Base-by-base conservation (phyloP, 1,284 basidiomycete species). In the Ganoderma sp. region DNA sequence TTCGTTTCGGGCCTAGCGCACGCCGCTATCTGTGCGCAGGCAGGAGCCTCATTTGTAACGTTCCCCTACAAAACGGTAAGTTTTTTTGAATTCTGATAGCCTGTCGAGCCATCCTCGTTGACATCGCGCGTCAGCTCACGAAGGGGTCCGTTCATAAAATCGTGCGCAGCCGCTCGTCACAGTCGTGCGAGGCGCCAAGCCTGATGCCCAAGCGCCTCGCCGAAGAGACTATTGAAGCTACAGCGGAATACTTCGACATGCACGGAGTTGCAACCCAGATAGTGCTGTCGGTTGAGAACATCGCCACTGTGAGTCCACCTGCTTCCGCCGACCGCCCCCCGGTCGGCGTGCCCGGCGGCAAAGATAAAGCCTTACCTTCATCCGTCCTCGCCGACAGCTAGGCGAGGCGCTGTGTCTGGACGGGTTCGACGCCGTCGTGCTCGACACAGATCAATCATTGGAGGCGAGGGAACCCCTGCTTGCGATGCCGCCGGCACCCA, bases 1-100 rank as follows among this genome's bases (percentile, higher is more conserved):
- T 73, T 84, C 61, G 86, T 89, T 25, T 81, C 84, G 3, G 81
- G 83, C 60, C 77, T 87, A 28, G 72, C 79, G n/a, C 89, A 90
- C 68, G 87, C 85, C 9, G 80, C 81, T 32, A 80, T 82, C 6
- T 90, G 89, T 68, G 82, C 83, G 32, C 85, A 85, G 72, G 83
- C 86, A 1, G 82, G 82, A 2, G 83, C 84, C 22, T 78, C 80
- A 7, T 77, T 81, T 58, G 78, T 90, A 41, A 85, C 84, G 28
- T 81, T 90, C 73, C 78, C 83, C 56, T 82, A 88, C 61, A 79
- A 78, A 39, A 76, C 77, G 70, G 88, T 89, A 66, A 78, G 87
- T 75, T 25, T 12, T 12, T 42, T 15, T 41, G 37, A 15, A 43
- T 22, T 59, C 57, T 43, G 57, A 65, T 61, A 28, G 39, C 45